Evolutionary conservation across 768 basidiomycete genomes (phyloP).

Genomic region (Phlebiopsis flavidoalba): DNA sequence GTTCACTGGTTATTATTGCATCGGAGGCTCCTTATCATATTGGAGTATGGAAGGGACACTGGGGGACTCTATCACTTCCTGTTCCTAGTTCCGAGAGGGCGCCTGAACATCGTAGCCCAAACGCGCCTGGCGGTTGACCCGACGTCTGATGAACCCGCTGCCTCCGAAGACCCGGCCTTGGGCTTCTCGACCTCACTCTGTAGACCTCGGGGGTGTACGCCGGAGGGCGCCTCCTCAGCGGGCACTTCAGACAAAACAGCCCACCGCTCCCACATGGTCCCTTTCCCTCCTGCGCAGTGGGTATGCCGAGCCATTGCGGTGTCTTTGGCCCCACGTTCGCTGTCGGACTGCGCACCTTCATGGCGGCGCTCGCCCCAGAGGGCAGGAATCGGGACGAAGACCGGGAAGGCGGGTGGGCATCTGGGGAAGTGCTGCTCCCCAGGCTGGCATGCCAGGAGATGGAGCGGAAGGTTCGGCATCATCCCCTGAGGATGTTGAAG

Average conservation of each 20-base stretch:
- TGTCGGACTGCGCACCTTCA: constrained; percentile 3
- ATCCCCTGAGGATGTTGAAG: constrained; percentile 53
- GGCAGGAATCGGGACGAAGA: constrained; percentile 65
- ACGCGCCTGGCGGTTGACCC: constrained; percentile 24
- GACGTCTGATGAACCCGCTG: neutral
- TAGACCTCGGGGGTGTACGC: constrained; percentile 66
- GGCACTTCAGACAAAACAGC: constrained; percentile 48
- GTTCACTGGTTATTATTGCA: too few species aligned
- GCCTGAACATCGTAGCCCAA: constrained; percentile 39
- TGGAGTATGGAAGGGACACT: too few species aligned
- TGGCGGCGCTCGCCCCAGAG: constrained; percentile 44
- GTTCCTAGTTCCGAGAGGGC: constrained; percentile 54
- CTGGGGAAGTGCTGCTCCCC: constrained; percentile 45
- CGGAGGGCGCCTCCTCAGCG: constrained; percentile 54
- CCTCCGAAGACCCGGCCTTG: constrained; percentile 2
- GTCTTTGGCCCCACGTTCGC: constrained; percentile 29
- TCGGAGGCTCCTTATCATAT: too few species aligned
- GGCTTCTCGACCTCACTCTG: constrained; percentile 20
- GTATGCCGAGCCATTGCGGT: constrained; percentile 23
- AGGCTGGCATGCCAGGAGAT: constrained; percentile 48
- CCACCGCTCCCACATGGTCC: constrained; percentile 78
- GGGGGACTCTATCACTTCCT: constrained; percentile 67
- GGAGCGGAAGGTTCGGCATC: constrained; percentile 43
- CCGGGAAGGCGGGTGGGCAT: constrained; percentile 77
- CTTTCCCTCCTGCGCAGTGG: constrained; percentile 51